phyloP scores from a whole-genome alignment of 371 early-diverging fungal genomes.

The Rhizopus stolonifer region DNA sequence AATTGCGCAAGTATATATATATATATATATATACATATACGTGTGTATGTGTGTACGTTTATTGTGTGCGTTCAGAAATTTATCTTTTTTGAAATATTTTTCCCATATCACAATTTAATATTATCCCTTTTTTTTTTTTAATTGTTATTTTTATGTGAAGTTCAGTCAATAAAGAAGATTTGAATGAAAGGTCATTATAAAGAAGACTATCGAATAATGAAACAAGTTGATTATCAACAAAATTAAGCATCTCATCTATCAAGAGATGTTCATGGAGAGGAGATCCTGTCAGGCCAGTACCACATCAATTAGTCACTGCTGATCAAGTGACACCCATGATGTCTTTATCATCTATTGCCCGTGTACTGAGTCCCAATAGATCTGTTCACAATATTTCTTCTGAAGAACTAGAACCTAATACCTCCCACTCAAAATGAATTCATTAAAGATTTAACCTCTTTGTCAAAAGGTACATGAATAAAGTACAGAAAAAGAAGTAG shows the following conservation, averaged over 20 bases:
- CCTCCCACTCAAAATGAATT: constrained; percentile 1
- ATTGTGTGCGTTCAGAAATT: no score
- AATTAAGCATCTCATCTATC: background rate
- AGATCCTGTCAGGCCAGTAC: constrained; percentile 14
- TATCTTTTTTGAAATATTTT: no score
- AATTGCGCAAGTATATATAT: no score
- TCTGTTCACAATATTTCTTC: constrained; percentile 6
- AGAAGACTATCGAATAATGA: background rate
- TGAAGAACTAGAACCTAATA: constrained; percentile 20
- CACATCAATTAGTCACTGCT: constrained; percentile 19
- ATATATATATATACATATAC: no score
- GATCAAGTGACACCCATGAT: constrained; percentile 21
- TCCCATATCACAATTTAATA: no score
- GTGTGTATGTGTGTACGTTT: no score
- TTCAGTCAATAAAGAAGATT: constrained; percentile 22
- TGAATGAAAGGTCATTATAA: constrained; percentile 3
- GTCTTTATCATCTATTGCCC: constrained; percentile 9
- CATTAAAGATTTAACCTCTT: no score
- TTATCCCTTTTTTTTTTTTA: background rate
- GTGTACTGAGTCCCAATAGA: background rate
- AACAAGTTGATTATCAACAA: background rate
- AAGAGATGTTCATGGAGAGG: background rate
- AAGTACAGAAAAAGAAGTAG: constrained; percentile 27
- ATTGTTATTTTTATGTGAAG: constrained; percentile 15
- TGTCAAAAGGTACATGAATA: constrained; percentile 25